Evolutionary conservation across 2,329 filamentous ascomycete species (phyloP).

Genomic region (Leptographium wingfieldii): DNA sequence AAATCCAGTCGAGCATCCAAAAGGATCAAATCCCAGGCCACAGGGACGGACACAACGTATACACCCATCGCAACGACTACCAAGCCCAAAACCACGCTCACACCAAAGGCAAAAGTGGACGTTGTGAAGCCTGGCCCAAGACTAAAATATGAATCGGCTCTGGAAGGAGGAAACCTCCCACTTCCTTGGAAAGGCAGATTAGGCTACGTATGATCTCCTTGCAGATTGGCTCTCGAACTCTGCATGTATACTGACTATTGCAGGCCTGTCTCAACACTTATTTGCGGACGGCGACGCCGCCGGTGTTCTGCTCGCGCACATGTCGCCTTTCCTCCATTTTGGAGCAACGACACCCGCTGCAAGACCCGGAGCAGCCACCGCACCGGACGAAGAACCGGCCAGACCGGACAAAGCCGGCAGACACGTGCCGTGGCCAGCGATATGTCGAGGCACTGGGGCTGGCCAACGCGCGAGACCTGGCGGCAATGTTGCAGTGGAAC

Average conservation of each 20-base stretch:
- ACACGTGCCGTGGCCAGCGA: constrained; percentile 51
- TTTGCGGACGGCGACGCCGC: constrained; percentile 64
- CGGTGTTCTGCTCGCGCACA: constrained; percentile 82
- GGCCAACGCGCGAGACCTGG: constrained; percentile 70
- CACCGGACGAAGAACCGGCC: constrained; percentile 79
- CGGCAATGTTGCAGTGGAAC: constrained; percentile 85
- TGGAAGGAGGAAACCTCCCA: constrained; percentile 41
- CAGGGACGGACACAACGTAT: too few species aligned
- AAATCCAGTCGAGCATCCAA: too few species aligned
- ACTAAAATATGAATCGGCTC: too few species aligned
- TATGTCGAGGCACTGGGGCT: constrained; percentile 70
- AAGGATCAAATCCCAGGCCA: too few species aligned
- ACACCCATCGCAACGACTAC: too few species aligned
- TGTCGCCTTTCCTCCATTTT: constrained; percentile 84
- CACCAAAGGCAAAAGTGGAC: too few species aligned
- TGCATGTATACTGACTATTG: constrained; percentile 1
- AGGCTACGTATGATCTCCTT: constrained; percentile 57
- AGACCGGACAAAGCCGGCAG: constrained; percentile 57
- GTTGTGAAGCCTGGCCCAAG: too few species aligned
- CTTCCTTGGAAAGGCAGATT: constrained; percentile 82
- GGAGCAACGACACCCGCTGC: constrained; percentile 73
- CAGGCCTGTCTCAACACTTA: constrained; percentile 88
- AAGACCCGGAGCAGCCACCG: constrained; percentile 61
- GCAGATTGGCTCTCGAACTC: not conserved
- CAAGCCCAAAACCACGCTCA: too few species aligned